A percentile compares a stretch with the other conserved stretches of the same genome.
phyloP scores from a whole-genome alignment of 2,329 filamentous ascomycete genomes.

The Escovopsis sp. region DNA sequence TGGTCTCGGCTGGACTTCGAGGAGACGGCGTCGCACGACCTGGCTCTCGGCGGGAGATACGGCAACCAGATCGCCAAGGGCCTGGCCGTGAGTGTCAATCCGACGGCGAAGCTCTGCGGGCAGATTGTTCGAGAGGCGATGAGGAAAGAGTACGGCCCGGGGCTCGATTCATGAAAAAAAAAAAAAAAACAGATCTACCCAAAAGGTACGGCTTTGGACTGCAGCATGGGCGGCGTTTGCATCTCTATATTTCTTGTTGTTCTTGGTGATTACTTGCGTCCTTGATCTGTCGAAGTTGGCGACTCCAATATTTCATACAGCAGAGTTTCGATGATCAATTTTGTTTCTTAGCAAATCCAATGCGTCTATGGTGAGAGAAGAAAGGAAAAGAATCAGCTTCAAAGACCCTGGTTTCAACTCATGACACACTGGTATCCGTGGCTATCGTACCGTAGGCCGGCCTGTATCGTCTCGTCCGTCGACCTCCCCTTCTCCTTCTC shows the following conservation, averaged over 20 bases:
- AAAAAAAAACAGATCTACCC: too few species aligned
- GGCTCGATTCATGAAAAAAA: conserved; percentile 25
- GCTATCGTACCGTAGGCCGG: conserved; percentile 25
- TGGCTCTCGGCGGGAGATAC: conserved; percentile 48
- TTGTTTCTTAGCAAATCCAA: conserved; percentile 14
- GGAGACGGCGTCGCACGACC: conserved; percentile 46
- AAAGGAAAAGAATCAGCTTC: background rate
- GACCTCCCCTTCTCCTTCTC: conserved; percentile 42
- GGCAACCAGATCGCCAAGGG: conserved; percentile 52
- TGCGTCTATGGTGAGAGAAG: conserved; percentile 14
- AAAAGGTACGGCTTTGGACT: background rate
- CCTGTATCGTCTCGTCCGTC: conserved; percentile 33
- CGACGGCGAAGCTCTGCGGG: conserved; percentile 54
- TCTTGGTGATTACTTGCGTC: background rate
- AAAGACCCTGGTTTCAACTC: background rate
- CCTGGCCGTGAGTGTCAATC: conserved; percentile 50
- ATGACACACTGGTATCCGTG: background rate
- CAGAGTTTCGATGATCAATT: conserved; percentile 1
- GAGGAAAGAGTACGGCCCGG: conserved; percentile 51
- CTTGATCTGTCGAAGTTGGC: too few species aligned
- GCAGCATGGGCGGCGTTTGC: background rate
- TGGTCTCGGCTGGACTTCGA: conserved; percentile 46
- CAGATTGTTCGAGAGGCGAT: conserved; percentile 56
- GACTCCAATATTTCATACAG: background rate
- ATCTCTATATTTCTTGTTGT: background rate